phyloP scores from a whole-genome alignment of 768 basidiomycete genomes.

The Xanthoconium stramineum region DNA sequence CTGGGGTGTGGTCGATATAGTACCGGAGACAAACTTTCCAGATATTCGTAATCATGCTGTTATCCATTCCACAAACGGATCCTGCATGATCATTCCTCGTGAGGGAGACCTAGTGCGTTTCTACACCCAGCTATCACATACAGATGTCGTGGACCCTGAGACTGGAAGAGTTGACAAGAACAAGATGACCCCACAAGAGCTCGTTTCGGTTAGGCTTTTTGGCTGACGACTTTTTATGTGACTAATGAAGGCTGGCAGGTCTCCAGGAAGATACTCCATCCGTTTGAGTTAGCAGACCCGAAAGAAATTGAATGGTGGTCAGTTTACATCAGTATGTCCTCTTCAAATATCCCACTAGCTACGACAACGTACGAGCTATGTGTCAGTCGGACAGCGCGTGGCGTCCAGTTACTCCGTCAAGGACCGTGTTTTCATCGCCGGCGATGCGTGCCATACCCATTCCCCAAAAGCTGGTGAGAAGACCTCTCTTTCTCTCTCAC shows the following conservation, averaged over 20 bases:
- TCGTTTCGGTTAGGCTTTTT: background rate
- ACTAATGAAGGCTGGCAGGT: background rate
- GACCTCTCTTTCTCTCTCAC: background rate
- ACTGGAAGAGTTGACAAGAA: background rate
- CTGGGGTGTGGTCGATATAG: slow-evolving; percentile 1
- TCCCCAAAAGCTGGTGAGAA: slow-evolving; percentile 55
- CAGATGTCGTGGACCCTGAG: background rate
- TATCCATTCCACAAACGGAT: background rate
- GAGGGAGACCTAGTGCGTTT: too few species aligned
- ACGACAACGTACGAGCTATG: background rate
- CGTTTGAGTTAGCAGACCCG: slow-evolving; percentile 34
- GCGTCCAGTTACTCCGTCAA: slow-evolving; percentile 29
- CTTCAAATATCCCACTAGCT: background rate
- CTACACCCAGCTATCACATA: background rate
- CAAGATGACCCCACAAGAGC: background rate
- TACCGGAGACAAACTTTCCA: background rate
- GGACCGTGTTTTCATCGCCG: slow-evolving; percentile 73
- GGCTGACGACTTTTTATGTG: background rate
- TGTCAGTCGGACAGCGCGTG: slow-evolving; percentile 60
- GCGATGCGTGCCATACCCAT: slow-evolving; percentile 40
- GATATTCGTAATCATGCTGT: background rate
- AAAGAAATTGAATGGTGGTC: slow-evolving; percentile 66
- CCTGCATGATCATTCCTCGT: background rate
- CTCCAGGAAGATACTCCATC: slow-evolving; percentile 26
- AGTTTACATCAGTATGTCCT: slow-evolving; percentile 57